These are phyloP conservation scores for Dryadomyces quercus-mongolicae DNA, from an alignment of 2,329 filamentous ascomycete genomes.

Conservation along the genomic window DNA sequence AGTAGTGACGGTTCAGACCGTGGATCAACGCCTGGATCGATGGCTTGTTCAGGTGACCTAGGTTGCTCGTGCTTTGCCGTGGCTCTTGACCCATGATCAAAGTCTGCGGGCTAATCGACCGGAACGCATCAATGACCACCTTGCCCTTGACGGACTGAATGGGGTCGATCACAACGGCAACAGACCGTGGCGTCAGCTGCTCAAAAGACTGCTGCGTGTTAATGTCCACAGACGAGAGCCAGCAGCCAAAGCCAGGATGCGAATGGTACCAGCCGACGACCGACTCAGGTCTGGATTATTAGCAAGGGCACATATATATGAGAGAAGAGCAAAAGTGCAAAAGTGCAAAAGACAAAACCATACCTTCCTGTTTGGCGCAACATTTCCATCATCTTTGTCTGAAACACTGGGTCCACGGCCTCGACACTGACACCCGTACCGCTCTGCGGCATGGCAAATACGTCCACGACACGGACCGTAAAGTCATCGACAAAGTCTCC, in stretches of 20 bases:
- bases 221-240: constrained; percentile 97
- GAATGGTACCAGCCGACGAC: constrained; percentile 99
- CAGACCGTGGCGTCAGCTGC: constrained; percentile 89
- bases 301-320: not conserved
- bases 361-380: constrained; percentile 91
- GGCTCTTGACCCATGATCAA: constrained; percentile 97
- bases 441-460: constrained; percentile 98
- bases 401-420: constrained; percentile 95
- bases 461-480: constrained; percentile 94
- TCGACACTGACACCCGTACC: constrained; percentile 97
- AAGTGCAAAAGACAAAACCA: too few species aligned
- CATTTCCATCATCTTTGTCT: constrained; percentile 99
- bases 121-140: constrained; percentile 98
- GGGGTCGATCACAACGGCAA: constrained; percentile 94
- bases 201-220: constrained; percentile 99
- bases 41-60: constrained; percentile 97
- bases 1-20: constrained; percentile 96
- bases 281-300: constrained; percentile 62
- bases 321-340: too few species aligned
- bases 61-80: constrained; percentile 91
- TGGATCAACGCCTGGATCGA: constrained; percentile 99
- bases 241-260: constrained; percentile 97
- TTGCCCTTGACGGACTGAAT: constrained; percentile 99
- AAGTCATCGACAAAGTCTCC: constrained; percentile 99
- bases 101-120: constrained; percentile 93